phyloP scores from a whole-genome alignment of 2,329 filamentous ascomycete species.

The Diaporthe ampelina region DNA sequence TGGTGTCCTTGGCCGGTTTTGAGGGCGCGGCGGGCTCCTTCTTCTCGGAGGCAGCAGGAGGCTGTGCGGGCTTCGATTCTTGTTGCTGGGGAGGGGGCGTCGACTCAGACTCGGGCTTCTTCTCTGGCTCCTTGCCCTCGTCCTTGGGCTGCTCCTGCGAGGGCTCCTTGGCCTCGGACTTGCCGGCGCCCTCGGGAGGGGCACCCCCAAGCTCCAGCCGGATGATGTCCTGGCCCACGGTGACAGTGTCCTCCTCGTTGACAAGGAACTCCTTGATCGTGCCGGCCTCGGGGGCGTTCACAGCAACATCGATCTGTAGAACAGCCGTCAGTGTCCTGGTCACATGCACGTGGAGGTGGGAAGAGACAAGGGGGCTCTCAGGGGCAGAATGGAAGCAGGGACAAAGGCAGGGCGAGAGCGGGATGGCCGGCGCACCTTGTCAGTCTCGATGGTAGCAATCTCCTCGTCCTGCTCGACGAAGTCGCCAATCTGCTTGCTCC shows the following conservation, averaged over 20 bases:
- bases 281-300: conserved; percentile 93
- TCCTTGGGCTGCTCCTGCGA: conserved; percentile 64
- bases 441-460: conserved; percentile 98
- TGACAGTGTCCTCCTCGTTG: conserved; percentile 94
- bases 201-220: conserved; percentile 85
- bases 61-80: conserved; percentile 51
- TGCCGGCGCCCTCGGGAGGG: conserved; percentile 67
- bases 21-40: conserved; percentile 46
- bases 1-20: conserved; percentile 54
- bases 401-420: background rate
- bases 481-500: conserved; percentile 92
- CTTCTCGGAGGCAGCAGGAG: conserved; percentile 48
- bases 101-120: conserved; percentile 52
- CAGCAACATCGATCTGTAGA: conserved; percentile 89
- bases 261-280: conserved; percentile 93
- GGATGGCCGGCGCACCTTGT: conserved; percentile 77
- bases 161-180: conserved; percentile 72
- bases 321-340: conserved; percentile 25
- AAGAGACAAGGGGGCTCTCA: background rate
- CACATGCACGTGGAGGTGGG: conserved; percentile 3
- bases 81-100: conserved; percentile 51
- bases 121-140: conserved; percentile 55
- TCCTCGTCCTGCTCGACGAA: conserved; percentile 96
- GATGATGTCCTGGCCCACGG: conserved; percentile 91
- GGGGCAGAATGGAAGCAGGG: background rate